phyloP scores from a whole-genome alignment of 2,329 filamentous ascomycete species.

The Botrytis medusae region DNA sequence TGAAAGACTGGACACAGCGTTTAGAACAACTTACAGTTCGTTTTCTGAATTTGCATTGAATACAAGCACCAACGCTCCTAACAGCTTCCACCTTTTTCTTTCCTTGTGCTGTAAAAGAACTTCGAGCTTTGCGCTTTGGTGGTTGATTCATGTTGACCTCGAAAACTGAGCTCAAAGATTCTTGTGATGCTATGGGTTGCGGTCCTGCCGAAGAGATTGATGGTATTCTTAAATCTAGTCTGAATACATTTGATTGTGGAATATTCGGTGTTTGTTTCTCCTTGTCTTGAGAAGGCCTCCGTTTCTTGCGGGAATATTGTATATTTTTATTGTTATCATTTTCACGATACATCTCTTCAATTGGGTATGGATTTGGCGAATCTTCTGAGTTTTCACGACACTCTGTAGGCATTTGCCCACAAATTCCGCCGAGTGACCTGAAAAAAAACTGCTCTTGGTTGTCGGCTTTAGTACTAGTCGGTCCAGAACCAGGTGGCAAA shows the following conservation, averaged over 20 bases:
- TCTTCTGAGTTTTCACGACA: not conserved
- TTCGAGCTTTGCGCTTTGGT: constrained; percentile 20
- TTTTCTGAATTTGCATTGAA: constrained; percentile 37
- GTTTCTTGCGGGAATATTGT: constrained; percentile 3
- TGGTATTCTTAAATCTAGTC: constrained; percentile 10
- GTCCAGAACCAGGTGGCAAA: not conserved
- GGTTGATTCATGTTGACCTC: constrained; percentile 15
- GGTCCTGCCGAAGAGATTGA: not conserved
- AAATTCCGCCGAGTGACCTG: not conserved
- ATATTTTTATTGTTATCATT: not conserved
- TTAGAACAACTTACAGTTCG: constrained; percentile 30
- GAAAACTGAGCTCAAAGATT: constrained; percentile 21
- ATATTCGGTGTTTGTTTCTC: not conserved
- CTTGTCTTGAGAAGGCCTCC: not conserved
- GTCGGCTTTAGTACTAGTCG: not conserved
- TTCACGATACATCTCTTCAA: not conserved
- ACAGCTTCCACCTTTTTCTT: constrained; percentile 29
- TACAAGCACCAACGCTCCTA: constrained; percentile 36
- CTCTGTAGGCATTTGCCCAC: not conserved
- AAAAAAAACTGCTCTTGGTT: not conserved
- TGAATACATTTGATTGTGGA: constrained; percentile 9
- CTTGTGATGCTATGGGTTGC: constrained; percentile 13
- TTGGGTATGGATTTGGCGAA: not conserved
- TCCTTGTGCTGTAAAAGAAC: constrained; percentile 19
- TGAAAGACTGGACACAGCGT: not conserved